phyloP scores from a whole-genome alignment of 2,329 filamentous ascomycete species.

The Fusarium foetens region DNA sequence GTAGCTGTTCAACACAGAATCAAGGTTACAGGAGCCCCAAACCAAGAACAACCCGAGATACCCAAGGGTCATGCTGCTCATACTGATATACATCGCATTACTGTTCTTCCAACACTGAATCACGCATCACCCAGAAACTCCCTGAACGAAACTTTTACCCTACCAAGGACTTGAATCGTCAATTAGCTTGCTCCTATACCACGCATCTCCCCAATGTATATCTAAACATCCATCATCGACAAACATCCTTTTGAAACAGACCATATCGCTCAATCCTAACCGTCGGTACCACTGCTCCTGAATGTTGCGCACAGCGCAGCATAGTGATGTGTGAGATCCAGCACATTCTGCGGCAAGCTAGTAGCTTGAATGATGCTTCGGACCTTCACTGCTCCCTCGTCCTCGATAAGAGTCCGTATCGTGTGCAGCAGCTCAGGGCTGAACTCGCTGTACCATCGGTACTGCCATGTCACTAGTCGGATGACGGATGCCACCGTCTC shows the following conservation, averaged over 20 bases:
- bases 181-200: conserved; percentile 33
- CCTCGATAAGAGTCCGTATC: conserved; percentile 92
- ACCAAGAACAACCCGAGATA: not conserved
- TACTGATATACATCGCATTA: not conserved
- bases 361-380: conserved; percentile 97
- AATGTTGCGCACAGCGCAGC: conserved; percentile 94
- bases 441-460: conserved; percentile 99
- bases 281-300: conserved; percentile 91
- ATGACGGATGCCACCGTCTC: conserved; percentile 89
- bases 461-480: conserved; percentile 95
- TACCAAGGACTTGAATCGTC: conserved; percentile 8
- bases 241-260: conserved; percentile 14
- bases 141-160: conserved; percentile 25
- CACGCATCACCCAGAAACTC: not conserved
- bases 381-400: conserved; percentile 97
- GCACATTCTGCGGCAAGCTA: conserved; percentile 88
- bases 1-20: not conserved
- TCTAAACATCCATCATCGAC: conserved; percentile 10
- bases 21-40: not conserved
- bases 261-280: conserved; percentile 55
- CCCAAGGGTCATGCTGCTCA: not conserved
- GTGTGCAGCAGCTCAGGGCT: conserved; percentile 89
- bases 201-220: conserved; percentile 17
- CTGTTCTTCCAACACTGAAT: not conserved
- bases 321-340: conserved; percentile 96